Conservation (phyloP, 306 rosid species). For the Quillaja saponaria region DNA sequence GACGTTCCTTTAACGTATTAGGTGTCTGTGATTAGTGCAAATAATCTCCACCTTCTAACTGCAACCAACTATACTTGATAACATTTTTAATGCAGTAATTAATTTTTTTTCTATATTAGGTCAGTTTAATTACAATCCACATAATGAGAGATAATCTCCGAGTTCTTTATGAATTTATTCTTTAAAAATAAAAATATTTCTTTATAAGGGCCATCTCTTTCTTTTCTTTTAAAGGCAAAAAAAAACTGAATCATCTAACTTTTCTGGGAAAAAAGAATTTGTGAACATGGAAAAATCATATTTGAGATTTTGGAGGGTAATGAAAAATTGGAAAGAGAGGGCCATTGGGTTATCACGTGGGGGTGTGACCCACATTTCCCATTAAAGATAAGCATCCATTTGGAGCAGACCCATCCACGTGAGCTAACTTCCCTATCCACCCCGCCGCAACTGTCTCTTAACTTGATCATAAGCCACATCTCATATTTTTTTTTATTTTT, state of each 20-base stretch:
- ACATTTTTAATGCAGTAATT: too few relatives aligned
- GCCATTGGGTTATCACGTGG: constrained; percentile 87
- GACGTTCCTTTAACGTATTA: constrained; percentile 47
- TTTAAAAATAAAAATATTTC: too few relatives aligned
- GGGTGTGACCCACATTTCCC: constrained; percentile 63
- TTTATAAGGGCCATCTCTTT: too few relatives aligned
- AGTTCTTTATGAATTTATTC: too few relatives aligned
- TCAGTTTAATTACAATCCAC: too few relatives aligned
- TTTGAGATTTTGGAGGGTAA: constrained; percentile 46
- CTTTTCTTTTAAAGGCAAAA: too few relatives aligned
- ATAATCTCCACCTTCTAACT: too few relatives aligned
- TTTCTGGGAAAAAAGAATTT: constrained; percentile 5
- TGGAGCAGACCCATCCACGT: constrained; percentile 67
- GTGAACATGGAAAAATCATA: constrained; percentile 45
- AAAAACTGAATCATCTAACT: neutral
- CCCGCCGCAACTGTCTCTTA: constrained; percentile 37
- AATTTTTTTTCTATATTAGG: too few relatives aligned
- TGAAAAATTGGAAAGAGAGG: neutral
- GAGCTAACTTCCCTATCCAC: constrained; percentile 75
- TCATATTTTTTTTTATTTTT: too few relatives aligned
- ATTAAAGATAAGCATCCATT: constrained; percentile 46
- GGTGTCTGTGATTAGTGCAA: too few relatives aligned
- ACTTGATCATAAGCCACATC: constrained; percentile 51
- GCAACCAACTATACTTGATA: too few relatives aligned
- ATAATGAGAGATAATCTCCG: too few relatives aligned